These are phyloP conservation scores for Podosphaera leucotricha DNA, from an alignment of 2,329 filamentous ascomycete species.

Conservation along the genomic window DNA sequence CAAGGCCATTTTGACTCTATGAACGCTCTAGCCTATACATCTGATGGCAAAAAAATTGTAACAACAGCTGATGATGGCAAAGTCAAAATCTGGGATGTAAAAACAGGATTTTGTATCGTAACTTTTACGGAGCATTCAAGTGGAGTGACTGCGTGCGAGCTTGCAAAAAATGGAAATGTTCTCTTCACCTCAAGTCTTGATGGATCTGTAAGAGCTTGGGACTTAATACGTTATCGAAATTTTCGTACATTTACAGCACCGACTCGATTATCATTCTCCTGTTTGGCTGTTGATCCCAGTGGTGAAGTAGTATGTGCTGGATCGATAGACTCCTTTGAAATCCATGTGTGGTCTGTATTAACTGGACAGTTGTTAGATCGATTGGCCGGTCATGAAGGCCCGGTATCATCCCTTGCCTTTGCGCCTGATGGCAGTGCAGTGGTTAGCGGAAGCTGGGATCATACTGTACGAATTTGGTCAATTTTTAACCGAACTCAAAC, in stretches of 20 bases:
- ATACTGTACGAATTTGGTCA: conserved; percentile 85
- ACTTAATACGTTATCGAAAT: conserved; percentile 85
- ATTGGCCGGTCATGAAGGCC: conserved; percentile 79
- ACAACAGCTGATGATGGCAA: conserved; percentile 93
- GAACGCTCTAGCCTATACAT: conserved; percentile 81
- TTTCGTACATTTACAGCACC: conserved; percentile 95
- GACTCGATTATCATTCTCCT: conserved; percentile 75
- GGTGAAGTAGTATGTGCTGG: conserved; percentile 92
- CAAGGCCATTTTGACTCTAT: conserved; percentile 93
- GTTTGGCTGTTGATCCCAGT: conserved; percentile 85
- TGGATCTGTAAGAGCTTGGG: conserved; percentile 86
- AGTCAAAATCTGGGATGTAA: conserved; percentile 94
- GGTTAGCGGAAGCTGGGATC: conserved; percentile 89
- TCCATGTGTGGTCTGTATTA: conserved; percentile 96
- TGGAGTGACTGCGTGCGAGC: conserved; percentile 82
- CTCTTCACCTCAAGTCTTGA: conserved; percentile 89
- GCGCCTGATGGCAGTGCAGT: conserved; percentile 64
- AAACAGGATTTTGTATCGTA: conserved; percentile 90
- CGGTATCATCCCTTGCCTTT: conserved; percentile 72
- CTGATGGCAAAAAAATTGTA: conserved; percentile 78
- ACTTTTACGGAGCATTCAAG: conserved; percentile 95
- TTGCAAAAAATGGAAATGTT: conserved; percentile 85
- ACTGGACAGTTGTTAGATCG: conserved; percentile 86
- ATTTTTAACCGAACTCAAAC: conserved; percentile 88
- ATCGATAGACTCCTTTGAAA: conserved; percentile 86